Conservation (phyloP, 805 yeast species). For the Priceomyces castillae region DNA sequence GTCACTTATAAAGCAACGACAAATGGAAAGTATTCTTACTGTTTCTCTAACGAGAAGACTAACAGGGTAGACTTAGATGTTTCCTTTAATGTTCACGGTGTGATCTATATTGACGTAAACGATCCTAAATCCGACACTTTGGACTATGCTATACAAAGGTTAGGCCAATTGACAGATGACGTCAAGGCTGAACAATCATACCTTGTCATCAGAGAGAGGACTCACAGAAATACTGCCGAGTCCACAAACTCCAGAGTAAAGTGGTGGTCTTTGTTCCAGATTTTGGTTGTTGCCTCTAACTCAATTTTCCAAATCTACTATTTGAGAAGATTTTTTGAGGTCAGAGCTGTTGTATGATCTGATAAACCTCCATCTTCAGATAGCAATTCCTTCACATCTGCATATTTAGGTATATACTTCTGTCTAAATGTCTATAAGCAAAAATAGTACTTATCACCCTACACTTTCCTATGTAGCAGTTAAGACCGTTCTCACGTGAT, state of each 20-base stretch:
- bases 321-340: constrained; percentile 93
- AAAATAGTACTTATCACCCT: neutral
- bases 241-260: constrained; percentile 94
- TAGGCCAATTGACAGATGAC: constrained; percentile 74
- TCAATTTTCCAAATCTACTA: constrained; percentile 92
- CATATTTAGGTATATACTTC: constrained; percentile 4
- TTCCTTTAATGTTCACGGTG: constrained; percentile 92
- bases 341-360: constrained; percentile 71
- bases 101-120: constrained; percentile 76
- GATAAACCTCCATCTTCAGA: neutral
- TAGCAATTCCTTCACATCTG: constrained; percentile 1
- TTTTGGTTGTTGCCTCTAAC: constrained; percentile 79
- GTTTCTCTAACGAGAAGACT: constrained; percentile 86
- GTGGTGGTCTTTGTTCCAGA: constrained; percentile 96
- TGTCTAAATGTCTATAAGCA: neutral
- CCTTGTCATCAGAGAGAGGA: constrained; percentile 92
- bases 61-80: constrained; percentile 79
- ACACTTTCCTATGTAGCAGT: neutral
- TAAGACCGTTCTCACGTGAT: constrained; percentile 1
- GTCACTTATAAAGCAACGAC: constrained; percentile 61
- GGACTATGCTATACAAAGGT: constrained; percentile 77
- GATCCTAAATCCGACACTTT: constrained; percentile 74
- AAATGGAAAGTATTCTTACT: constrained; percentile 77
- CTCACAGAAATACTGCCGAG: constrained; percentile 98
- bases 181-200: constrained; percentile 91